A percentile compares a stretch with the other conserved stretches of the same genome.
Evolutionary conservation across 495 filamentous ascomycete genomes (phyloP).

Genomic region (Oidiodendron maius): DNA sequence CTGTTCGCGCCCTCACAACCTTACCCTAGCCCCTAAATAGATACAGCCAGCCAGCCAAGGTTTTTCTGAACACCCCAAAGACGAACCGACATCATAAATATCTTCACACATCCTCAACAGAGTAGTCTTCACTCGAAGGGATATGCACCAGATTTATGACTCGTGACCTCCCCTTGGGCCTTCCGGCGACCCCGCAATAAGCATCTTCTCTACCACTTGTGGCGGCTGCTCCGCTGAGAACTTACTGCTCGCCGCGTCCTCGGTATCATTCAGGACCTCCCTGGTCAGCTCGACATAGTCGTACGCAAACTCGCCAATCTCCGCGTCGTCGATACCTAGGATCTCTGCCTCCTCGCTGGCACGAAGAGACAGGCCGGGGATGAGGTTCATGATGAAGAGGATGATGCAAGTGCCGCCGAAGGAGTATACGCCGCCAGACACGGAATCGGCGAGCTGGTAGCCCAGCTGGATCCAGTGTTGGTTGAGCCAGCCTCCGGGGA

Average conservation of each 20-base stretch:
- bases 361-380: slow-evolving; percentile 78
- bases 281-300: slow-evolving; percentile 92
- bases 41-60: too few species aligned
- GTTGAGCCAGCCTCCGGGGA: slow-evolving; percentile 88
- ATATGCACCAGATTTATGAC: too few species aligned
- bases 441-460: slow-evolving; percentile 84
- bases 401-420: slow-evolving; percentile 84
- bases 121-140: too few species aligned
- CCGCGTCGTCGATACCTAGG: slow-evolving; percentile 86
- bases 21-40: too few species aligned
- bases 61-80: too few species aligned
- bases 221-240: too few species aligned
- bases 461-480: slow-evolving; percentile 83
- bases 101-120: too few species aligned
- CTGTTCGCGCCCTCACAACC: too few species aligned
- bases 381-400: slow-evolving; percentile 78
- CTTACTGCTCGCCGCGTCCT: slow-evolving; percentile 25
- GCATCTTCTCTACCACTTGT: too few species aligned
- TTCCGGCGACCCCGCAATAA: too few species aligned
- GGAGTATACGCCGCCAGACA: slow-evolving; percentile 77
- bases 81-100: too few species aligned
- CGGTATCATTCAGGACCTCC: slow-evolving; percentile 66
- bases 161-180: too few species aligned
- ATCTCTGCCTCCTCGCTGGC: slow-evolving; percentile 81
- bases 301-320: slow-evolving; percentile 98